These are phyloP conservation scores for Lineolata rhizophorae DNA, from an alignment of 495 filamentous ascomycete genomes.

Conservation along the genomic window DNA sequence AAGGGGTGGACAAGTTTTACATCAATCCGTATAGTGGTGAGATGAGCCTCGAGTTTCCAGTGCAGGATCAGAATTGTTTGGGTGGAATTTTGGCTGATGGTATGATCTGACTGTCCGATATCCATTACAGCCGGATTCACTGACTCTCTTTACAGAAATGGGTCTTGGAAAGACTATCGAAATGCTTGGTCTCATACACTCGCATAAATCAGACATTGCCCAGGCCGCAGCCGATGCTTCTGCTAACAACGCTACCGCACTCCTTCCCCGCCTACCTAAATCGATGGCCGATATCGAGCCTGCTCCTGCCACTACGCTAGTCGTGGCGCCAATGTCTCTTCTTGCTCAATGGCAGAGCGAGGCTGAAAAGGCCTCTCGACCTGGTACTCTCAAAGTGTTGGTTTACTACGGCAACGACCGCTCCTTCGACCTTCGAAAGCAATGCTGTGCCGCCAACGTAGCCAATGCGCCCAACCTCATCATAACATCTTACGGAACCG, in stretches of 20 bases:
- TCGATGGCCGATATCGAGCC: slow-evolving; percentile 28
- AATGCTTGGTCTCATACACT: slow-evolving; percentile 84
- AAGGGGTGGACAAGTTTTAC: slow-evolving; percentile 54
- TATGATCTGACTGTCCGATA: slow-evolving; percentile 27
- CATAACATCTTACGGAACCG: slow-evolving; percentile 87
- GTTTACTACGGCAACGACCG: slow-evolving; percentile 88
- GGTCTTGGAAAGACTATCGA: slow-evolving; percentile 90
- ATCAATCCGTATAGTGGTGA: slow-evolving; percentile 95
- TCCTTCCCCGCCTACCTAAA: slow-evolving; percentile 37
- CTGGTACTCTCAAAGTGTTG: slow-evolving; percentile 58
- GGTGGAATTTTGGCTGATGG: slow-evolving; percentile 89
- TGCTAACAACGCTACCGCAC: no score
- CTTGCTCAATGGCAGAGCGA: slow-evolving; percentile 94
- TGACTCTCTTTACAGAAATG: slow-evolving; percentile 28
- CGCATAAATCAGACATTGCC: slow-evolving; percentile 33
- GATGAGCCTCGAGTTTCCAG: slow-evolving; percentile 75
- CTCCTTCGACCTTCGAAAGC: slow-evolving; percentile 42
- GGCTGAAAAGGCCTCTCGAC: slow-evolving; percentile 64
- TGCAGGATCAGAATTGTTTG: slow-evolving; percentile 82
- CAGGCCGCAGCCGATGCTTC: slow-evolving; percentile 16
- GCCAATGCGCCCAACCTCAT: slow-evolving; percentile 64
- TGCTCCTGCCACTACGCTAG: slow-evolving; percentile 79
- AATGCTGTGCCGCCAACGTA: slow-evolving; percentile 57
- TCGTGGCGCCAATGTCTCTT: slow-evolving; percentile 86
- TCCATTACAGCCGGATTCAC: slow-evolving; percentile 3